Percentiles rank a stretch among this genome's conserved stretches.
Conservation (phyloP, 2,329 filamentous ascomycete genomes). For the Hypoxylon sp. region DNA sequence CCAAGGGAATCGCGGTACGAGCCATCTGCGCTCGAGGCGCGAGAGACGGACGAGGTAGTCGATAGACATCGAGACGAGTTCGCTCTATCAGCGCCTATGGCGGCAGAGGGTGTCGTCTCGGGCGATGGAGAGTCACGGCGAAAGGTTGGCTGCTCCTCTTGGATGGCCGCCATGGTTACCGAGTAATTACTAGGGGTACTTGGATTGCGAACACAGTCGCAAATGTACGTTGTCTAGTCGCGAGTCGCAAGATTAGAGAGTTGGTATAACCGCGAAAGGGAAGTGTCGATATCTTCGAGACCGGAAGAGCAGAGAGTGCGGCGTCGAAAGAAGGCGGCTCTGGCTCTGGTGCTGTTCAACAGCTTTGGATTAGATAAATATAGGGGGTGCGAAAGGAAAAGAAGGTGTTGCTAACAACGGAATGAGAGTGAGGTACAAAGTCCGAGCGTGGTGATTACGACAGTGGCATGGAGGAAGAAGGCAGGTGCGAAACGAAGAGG, state of each 20-base stretch:
- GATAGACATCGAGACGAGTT: conserved; percentile 70
- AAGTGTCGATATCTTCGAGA: conserved; percentile 5
- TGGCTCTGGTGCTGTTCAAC: conserved; percentile 33
- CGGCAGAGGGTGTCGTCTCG: conserved; percentile 67
- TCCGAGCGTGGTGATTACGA: conserved; percentile 1
- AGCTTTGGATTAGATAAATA: conserved; percentile 31
- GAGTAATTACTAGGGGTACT: not conserved
- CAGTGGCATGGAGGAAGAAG: conserved; percentile 23
- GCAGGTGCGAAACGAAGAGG: conserved; percentile 21
- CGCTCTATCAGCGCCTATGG: conserved; percentile 65
- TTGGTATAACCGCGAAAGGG: conserved; percentile 8
- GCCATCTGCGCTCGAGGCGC: conserved; percentile 60
- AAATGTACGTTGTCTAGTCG: conserved; percentile 4
- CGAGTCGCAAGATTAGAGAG: not conserved
- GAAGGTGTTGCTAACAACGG: conserved; percentile 8
- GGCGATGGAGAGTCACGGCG: conserved; percentile 71
- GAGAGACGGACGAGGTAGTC: conserved; percentile 65
- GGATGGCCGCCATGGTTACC: conserved; percentile 48
- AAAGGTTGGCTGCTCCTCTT: conserved; percentile 48
- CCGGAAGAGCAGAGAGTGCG: conserved; percentile 18
- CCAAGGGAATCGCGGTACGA: conserved; percentile 62
- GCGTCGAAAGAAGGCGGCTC: conserved; percentile 21
- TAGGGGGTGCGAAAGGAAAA: conserved; percentile 25
- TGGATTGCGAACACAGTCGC: not conserved
- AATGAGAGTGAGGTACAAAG: not conserved